Conservation (phyloP, 1,284 basidiomycete genomes). For the Coniferiporia weirii region DNA sequence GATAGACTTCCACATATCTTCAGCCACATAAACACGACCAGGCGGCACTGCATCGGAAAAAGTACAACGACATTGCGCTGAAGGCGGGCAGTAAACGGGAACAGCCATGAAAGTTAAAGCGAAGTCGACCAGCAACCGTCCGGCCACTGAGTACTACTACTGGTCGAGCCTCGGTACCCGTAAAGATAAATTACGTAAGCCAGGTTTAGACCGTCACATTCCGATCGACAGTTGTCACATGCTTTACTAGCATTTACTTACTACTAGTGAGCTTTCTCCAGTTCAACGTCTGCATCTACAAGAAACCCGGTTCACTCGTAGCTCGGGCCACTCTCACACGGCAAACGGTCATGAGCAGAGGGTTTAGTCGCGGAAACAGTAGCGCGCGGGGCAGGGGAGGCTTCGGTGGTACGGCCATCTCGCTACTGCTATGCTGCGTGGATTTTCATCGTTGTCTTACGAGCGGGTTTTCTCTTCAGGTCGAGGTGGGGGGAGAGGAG, state of each 20-base stretch:
- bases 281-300: too few relatives aligned
- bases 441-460: neutral
- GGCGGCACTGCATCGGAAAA: neutral
- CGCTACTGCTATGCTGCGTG: neutral
- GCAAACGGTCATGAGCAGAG: constrained; percentile 39
- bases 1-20: constrained; percentile 7
- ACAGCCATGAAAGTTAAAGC: neutral
- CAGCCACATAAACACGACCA: neutral
- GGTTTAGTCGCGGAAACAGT: constrained; percentile 38
- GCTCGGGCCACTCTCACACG: too few relatives aligned
- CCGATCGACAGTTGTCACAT: too few relatives aligned
- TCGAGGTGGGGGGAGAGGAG: constrained; percentile 57
- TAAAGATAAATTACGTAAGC: too few relatives aligned
- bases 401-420: neutral
- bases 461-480: constrained; percentile 23
- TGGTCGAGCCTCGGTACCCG: too few relatives aligned
- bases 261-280: too few relatives aligned
- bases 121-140: too few relatives aligned
- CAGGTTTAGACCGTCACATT: too few relatives aligned
- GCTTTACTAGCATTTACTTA: too few relatives aligned
- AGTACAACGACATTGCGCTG: neutral
- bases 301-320: too few relatives aligned
- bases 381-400: constrained; percentile 15
- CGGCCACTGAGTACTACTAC: too few relatives aligned
- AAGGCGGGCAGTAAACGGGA: neutral